These are phyloP conservation scores for Mycena chlorophos DNA, from an alignment of 768 basidiomycete species.

Conservation along the genomic window DNA sequence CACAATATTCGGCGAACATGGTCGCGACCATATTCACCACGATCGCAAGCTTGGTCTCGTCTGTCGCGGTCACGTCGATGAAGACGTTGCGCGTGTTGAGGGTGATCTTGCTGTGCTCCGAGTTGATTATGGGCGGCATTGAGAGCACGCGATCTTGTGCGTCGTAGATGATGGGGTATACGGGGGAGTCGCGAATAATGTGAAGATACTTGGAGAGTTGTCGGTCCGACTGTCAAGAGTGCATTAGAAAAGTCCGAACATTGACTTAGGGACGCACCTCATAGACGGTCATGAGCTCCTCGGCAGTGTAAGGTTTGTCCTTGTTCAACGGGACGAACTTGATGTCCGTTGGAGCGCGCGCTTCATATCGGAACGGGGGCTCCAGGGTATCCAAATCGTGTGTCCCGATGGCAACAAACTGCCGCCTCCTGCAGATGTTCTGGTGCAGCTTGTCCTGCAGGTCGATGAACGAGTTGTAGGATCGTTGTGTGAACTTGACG, in stretches of 20 bases:
- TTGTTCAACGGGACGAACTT: constrained; percentile 89
- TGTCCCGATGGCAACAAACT: constrained; percentile 94
- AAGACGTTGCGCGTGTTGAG: constrained; percentile 92
- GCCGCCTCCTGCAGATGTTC: constrained; percentile 87
- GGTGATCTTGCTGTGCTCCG: constrained; percentile 95
- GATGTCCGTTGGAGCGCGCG: constrained; percentile 80
- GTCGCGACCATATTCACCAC: constrained; percentile 92
- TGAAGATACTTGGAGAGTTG: constrained; percentile 86
- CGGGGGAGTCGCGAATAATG: constrained; percentile 92
- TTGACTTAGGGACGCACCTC: constrained; percentile 58
- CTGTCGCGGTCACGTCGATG: constrained; percentile 95
- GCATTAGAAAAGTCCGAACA: neutral
- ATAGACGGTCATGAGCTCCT: constrained; percentile 90
- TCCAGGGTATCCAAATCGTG: constrained; percentile 92
- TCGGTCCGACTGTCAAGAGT: constrained; percentile 73
- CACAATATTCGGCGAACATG: constrained; percentile 99
- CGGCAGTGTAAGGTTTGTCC: constrained; percentile 74
- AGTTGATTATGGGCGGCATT: constrained; percentile 99
- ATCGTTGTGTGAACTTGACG: constrained; percentile 81
- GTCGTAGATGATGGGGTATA: constrained; percentile 98
- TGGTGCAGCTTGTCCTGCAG: constrained; percentile 99
- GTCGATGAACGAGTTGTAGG: constrained; percentile 97
- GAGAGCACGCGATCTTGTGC: constrained; percentile 82
- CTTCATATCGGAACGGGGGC: constrained; percentile 86
- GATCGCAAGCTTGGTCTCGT: constrained; percentile 93